These are phyloP conservation scores for Colletotrichum australisinense DNA, from an alignment of 2,329 filamentous ascomycete species.

Conservation along the genomic window DNA sequence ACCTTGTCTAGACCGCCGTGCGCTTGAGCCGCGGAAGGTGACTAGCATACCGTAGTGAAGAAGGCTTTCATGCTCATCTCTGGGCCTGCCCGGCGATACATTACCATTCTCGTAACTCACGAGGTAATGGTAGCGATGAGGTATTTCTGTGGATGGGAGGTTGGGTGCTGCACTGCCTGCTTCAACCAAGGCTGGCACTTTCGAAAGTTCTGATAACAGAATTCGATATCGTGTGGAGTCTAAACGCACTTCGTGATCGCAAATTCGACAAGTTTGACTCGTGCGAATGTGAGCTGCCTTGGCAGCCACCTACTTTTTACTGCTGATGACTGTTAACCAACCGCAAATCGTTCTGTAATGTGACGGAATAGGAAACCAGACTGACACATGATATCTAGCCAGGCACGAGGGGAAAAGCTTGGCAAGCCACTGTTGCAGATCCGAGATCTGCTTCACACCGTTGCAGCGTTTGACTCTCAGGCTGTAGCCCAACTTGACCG, in stretches of 20 bases:
- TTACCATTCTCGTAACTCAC: not conserved
- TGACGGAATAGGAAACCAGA: not conserved
- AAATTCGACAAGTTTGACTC: slow-evolving; percentile 28
- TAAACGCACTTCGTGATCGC: slow-evolving; percentile 19
- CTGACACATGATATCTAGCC: not conserved
- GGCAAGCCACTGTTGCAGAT: slow-evolving; percentile 13
- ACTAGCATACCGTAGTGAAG: slow-evolving; percentile 6
- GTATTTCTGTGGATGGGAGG: not conserved
- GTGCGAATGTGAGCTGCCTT: slow-evolving; percentile 6
- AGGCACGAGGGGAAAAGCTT: slow-evolving; percentile 7
- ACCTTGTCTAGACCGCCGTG: not conserved
- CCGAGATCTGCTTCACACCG: slow-evolving; percentile 10
- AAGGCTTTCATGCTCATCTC: not conserved
- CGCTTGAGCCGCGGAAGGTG: not conserved
- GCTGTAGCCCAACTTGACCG: not conserved
- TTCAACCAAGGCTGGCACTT: not conserved
- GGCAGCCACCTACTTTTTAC: slow-evolving; percentile 15
- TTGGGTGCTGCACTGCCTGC: not conserved
- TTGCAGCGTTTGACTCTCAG: not conserved
- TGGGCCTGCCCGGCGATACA: not conserved
- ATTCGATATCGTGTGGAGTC: slow-evolving; percentile 10
- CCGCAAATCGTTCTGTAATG: not conserved
- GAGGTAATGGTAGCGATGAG: slow-evolving; percentile 11
- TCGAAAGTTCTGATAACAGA: not conserved
- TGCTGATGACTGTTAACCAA: not conserved